Percentiles rank a stretch among this genome's conserved stretches.
Evolutionary conservation across 208 protist species (phyloP).

Genomic region (Wallacemonas rigidus): DNA sequence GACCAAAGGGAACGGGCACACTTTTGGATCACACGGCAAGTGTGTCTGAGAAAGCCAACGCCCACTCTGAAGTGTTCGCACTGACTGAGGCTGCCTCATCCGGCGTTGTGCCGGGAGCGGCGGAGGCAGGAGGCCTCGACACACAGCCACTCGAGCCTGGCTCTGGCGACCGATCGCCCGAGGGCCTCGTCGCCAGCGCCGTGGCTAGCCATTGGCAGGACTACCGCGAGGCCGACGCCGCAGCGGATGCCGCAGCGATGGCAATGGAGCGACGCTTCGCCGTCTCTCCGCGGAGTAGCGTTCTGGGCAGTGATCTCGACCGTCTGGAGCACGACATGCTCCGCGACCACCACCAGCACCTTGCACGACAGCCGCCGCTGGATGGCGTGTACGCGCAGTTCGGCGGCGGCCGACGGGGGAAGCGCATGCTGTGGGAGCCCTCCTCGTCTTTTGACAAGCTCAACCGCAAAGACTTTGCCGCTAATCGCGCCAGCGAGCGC

Average conservation of each 20-base stretch:
- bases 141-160: neutral
- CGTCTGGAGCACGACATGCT: slow-evolving; percentile 75
- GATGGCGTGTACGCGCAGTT: slow-evolving; percentile 60
- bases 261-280: slow-evolving; percentile 39
- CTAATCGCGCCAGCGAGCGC: slow-evolving; percentile 19
- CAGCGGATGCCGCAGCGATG: slow-evolving; percentile 2
- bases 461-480: slow-evolving; percentile 15
- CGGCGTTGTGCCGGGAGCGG: neutral
- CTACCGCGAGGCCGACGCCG: slow-evolving; percentile 2
- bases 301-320: slow-evolving; percentile 81
- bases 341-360: slow-evolving; percentile 70
- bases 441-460: slow-evolving; percentile 66
- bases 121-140: neutral
- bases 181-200: slow-evolving; percentile 11
- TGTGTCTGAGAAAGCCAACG: neutral
- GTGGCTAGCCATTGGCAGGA: slow-evolving; percentile 15
- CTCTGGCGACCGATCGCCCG: neutral
- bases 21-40: neutral
- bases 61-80: slow-evolving; percentile 3
- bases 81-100: neutral
- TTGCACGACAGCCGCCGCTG: slow-evolving; percentile 39
- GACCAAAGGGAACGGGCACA: neutral
- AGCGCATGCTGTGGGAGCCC: slow-evolving; percentile 50
- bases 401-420: slow-evolving; percentile 36
- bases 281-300: slow-evolving; percentile 55